These are phyloP conservation scores for Calonectria naviculata DNA, from an alignment of 2,329 filamentous ascomycete species.

Conservation along the genomic window DNA sequence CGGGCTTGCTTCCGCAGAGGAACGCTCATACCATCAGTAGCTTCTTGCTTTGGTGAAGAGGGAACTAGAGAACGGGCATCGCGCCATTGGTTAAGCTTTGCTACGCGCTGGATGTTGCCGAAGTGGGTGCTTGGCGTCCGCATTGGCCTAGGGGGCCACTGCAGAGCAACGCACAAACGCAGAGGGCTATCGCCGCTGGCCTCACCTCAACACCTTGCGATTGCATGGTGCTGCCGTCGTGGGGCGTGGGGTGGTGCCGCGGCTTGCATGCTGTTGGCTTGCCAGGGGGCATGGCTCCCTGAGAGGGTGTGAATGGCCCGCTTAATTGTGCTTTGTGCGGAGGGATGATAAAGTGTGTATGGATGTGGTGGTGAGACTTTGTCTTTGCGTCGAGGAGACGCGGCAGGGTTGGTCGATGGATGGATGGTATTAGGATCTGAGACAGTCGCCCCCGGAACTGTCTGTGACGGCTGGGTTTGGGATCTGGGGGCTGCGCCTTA, in stretches of 20 bases:
- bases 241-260: constrained; percentile 30
- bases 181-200: background rate
- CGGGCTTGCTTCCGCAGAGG: background rate
- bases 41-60: background rate
- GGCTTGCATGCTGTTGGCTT: constrained; percentile 18
- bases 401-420: constrained; percentile 2
- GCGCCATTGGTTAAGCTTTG: background rate
- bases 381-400: constrained; percentile 17
- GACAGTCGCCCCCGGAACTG: constrained; percentile 6
- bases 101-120: background rate
- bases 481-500: constrained; percentile 21
- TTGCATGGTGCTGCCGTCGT: constrained; percentile 24
- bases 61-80: background rate
- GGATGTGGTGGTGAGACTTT: constrained; percentile 30
- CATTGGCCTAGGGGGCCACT: constrained; percentile 7
- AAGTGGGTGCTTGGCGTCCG: background rate
- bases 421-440: constrained; percentile 15
- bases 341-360: constrained; percentile 14
- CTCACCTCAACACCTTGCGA: constrained; percentile 5
- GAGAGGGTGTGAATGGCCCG: constrained; percentile 7
- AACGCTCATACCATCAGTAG: background rate
- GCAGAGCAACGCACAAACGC: background rate
- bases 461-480: constrained; percentile 9
- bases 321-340: constrained; percentile 1
- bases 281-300: constrained; percentile 16